A percentile compares a stretch with the other conserved stretches of the same genome.
Evolutionary conservation across 768 basidiomycete genomes (phyloP).

Genomic region (Boletus huronensis): DNA sequence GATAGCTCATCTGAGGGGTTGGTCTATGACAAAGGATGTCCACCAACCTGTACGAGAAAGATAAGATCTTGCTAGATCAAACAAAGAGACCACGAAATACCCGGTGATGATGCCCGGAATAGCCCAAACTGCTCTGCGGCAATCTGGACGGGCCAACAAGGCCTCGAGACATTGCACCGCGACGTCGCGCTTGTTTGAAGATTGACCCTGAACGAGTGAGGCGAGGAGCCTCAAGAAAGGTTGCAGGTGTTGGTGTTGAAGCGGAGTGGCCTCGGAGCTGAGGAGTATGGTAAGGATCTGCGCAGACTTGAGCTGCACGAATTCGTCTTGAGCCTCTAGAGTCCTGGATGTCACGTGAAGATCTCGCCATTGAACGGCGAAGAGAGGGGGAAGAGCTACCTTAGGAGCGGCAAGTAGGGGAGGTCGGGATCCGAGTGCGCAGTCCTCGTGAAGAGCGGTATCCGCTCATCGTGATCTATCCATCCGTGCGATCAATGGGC

Average conservation of each 20-base stretch:
- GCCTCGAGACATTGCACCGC: slow-evolving; percentile 90
- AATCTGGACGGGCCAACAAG: slow-evolving; percentile 76
- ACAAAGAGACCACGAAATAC: slow-evolving; percentile 34
- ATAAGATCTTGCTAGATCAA: background rate
- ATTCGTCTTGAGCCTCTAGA: slow-evolving; percentile 86
- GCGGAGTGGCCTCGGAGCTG: slow-evolving; percentile 50
- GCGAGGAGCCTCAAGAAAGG: slow-evolving; percentile 62
- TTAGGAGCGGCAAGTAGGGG: slow-evolving; percentile 75
- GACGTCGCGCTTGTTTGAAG: slow-evolving; percentile 75
- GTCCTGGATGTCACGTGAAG: slow-evolving; percentile 45
- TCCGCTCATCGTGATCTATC: slow-evolving; percentile 83
- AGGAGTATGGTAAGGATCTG: slow-evolving; percentile 87
- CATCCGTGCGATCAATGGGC: background rate
- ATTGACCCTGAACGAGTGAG: slow-evolving; percentile 54
- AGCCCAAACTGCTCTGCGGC: slow-evolving; percentile 77
- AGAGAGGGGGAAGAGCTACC: slow-evolving; percentile 44
- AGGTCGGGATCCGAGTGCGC: slow-evolving; percentile 69
- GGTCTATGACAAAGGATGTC: slow-evolving; percentile 79
- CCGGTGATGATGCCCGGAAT: slow-evolving; percentile 65
- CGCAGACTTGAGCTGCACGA: slow-evolving; percentile 86
- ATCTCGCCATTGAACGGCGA: background rate
- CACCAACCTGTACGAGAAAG: slow-evolving; percentile 54
- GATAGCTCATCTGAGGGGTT: slow-evolving; percentile 93
- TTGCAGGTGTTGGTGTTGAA: slow-evolving; percentile 50
- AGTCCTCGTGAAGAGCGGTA: slow-evolving; percentile 66